Base-by-base conservation (phyloP, 2,329 filamentous ascomycete species). In the Raffaelea ambrosiae region DNA sequence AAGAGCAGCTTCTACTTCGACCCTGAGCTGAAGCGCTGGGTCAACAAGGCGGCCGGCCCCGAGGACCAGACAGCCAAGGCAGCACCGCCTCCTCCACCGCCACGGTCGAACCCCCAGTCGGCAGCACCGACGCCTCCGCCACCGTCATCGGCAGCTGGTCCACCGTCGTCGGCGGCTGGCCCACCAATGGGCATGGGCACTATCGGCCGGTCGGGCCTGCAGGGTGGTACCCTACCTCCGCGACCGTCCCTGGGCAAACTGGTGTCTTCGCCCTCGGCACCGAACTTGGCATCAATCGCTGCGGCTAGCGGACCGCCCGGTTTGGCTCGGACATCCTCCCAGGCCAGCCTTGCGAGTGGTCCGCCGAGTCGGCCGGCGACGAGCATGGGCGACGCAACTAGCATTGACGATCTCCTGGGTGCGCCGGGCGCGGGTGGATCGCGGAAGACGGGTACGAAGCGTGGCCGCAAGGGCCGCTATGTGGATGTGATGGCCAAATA, bases 21-120 rank as follows among this genome's bases (percentile, higher is more conserved):
- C 61, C 86, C 89, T 3, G 87, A 96, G n/a, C 77, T 95, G 46
- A 94, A 95, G 71, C 89, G 93, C 63, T 98, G 94, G 94, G 76
- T 98, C 63, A 97, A 98, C 71, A 96, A 96, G 72, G 96, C 95
- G 63, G 80, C 81, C 11, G 83, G 83, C 13, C 76, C 79, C 8
- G 83, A 85, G 47, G 77, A 77, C 40, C 68, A 69, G 9, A 70
- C 75, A 22, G 70, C 77, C 3, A 76, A 80, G 53, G 71, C 76
- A 0, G 86, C 91, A 1, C 90, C 93, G 1, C 90, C 89, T 4
- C 88, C 93, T 2, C 93, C 93, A 1, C 90, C 89, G 10, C 90
- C 90, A 1, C 81, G 76, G 56, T 76, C 71, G 5, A 68, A 70
- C 3, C 69, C 76, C 46, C 71, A 75, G 8, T 83, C 71, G 42